Evolutionary conservation across 108 stramenopile species (phyloP).

Genomic region (Parietichytrium sp.): DNA sequence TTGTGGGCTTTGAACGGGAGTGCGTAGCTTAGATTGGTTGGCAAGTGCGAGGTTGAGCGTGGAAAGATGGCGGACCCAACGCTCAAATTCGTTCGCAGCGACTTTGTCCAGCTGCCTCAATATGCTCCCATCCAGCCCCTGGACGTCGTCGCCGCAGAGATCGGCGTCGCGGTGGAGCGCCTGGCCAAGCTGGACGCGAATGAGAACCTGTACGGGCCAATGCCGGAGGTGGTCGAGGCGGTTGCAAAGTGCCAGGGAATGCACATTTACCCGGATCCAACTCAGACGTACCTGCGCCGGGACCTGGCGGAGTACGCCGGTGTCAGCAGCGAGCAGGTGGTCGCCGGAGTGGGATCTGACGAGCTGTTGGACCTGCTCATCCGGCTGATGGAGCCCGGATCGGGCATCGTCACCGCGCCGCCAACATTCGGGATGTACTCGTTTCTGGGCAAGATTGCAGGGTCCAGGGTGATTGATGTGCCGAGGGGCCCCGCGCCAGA

Average conservation of each 20-base stretch:
- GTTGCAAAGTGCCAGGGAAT: neutral
- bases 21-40: no score
- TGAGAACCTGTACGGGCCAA: constrained; percentile 32
- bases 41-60: no score
- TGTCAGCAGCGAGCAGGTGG: neutral
- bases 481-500: neutral
- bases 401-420: constrained; percentile 8
- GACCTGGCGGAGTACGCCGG: neutral
- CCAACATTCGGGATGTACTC: constrained; percentile 38
- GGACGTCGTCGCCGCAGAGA: constrained; percentile 20
- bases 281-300: constrained; percentile 21
- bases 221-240: constrained; percentile 31
- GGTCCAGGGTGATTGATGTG: constrained; percentile 21
- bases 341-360: neutral
- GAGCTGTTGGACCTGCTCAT: constrained; percentile 33
- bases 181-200: constrained; percentile 41
- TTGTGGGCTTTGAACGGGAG: no score
- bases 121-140: constrained; percentile 35
- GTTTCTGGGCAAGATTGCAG: constrained; percentile 12
- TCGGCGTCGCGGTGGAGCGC: constrained; percentile 17
- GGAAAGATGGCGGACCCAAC: constrained; percentile 19
- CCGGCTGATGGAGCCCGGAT: neutral
- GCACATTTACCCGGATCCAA: constrained; percentile 40
- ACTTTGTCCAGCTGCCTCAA: constrained; percentile 18
- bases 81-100: constrained; percentile 30